Base-by-base conservation (phyloP, 495 filamentous ascomycete species). In the Mycothermus thermophilus region DNA sequence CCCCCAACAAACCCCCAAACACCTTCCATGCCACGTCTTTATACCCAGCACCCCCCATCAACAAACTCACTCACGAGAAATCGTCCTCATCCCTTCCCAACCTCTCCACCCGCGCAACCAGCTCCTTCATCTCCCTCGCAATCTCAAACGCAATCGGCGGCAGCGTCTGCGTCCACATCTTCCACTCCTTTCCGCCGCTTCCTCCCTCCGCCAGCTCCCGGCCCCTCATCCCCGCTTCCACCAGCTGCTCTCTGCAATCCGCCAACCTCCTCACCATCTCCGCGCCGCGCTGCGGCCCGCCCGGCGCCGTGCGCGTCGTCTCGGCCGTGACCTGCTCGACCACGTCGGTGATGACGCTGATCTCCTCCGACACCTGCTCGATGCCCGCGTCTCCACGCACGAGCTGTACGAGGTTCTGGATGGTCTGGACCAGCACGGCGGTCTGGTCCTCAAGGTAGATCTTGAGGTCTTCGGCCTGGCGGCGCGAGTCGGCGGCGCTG, bases 111-210 rank as follows among this genome's bases (percentile, higher is more conserved):
- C 51, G 52, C 31, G 62, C 52, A 8, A 70, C 74, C 32, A 85
- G 61, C 49, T 83, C 79, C 50, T 85, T 92, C 38, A 79, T 85
- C 55, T 82, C 77, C 26, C 80, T 66, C 2, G 82, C 85, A 48
- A 90, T 78, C 60, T 85, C 81, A 55, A 93, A 93, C 12, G 84
- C 84, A 42, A 92, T 74, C 7, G 83, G 83, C 12, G 85, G 80
- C 28, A 86, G 60, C 30, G 68, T 77, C 50, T 76, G 75, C 30
- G 71, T 79, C 60, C 76, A 77, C 47, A 69, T 74, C 29, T 70
- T 74, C 60, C 74, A 69, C 53, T 54, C 63, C 35, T 42, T 54
- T 36, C 70, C 63, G 23, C 56, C 55, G 15, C 69, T 55, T 20
- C 60, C 63, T 21, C 51, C 55, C 13, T 59, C 62, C 7, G 62